These are phyloP conservation scores for Tetraselmis striata DNA, from an alignment of 139 green algal species.

Conservation along the genomic window DNA sequence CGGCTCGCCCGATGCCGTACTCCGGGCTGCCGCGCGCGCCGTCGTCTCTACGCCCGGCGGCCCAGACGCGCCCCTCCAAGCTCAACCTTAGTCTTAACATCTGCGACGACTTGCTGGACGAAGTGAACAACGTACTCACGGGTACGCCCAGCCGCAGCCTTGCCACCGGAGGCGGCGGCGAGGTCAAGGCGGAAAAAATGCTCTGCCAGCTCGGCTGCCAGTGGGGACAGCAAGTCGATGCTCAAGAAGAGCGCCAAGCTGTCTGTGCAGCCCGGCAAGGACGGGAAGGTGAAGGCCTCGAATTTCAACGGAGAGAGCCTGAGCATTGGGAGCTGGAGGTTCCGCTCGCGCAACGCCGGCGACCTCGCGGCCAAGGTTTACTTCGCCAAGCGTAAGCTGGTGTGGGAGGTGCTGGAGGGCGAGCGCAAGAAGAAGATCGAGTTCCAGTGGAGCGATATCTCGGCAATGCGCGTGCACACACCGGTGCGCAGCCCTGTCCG, in stretches of 20 bases:
- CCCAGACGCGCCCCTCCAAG: too few species aligned
- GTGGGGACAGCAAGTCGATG: background rate
- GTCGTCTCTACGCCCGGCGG: too few species aligned
- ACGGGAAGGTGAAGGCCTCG: constrained; percentile 35
- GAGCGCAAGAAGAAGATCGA: constrained; percentile 37
- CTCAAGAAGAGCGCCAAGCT: background rate
- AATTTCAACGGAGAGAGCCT: constrained; percentile 30
- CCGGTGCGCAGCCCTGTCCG: too few species aligned
- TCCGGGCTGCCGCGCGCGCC: too few species aligned
- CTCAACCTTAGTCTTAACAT: background rate
- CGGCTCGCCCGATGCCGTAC: too few species aligned
- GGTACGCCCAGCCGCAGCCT: background rate
- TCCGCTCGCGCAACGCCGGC: constrained; percentile 19
- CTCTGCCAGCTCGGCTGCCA: too few species aligned
- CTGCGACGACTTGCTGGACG: background rate
- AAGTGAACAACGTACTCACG: background rate
- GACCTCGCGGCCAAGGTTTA: constrained; percentile 42
- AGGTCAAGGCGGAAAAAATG: too few species aligned
- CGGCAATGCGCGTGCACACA: background rate
- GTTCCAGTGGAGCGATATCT: constrained; percentile 34
- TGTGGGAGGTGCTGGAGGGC: constrained; percentile 36
- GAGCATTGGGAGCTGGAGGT: constrained; percentile 26
- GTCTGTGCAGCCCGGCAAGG: background rate
- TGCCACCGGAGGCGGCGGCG: background rate
- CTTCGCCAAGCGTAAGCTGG: constrained; percentile 37